phyloP scores from a whole-genome alignment of 2,329 filamentous ascomycete species.

The Aureobasidium sp. region DNA sequence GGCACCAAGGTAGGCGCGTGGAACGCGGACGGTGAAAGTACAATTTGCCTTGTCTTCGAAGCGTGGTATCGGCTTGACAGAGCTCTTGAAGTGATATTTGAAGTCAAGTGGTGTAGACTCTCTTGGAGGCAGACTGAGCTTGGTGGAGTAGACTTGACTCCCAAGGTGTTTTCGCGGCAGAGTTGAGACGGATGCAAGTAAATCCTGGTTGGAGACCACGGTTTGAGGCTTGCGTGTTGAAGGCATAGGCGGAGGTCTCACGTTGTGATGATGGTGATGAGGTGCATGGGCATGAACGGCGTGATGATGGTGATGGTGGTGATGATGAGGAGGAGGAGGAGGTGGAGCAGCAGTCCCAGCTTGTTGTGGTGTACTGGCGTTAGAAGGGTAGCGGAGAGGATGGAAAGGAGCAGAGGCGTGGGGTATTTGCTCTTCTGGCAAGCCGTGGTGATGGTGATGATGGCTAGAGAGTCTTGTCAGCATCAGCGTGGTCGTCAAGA shows the following conservation, averaged over 20 bases:
- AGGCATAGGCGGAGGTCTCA: conserved; percentile 21
- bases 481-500: not conserved
- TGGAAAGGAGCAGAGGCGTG: conserved; percentile 20
- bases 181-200: conserved; percentile 63
- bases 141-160: conserved; percentile 70
- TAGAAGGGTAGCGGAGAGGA: conserved; percentile 23
- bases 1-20: conserved; percentile 61
- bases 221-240: conserved; percentile 53
- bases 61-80: conserved; percentile 64
- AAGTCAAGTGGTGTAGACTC: conserved; percentile 33
- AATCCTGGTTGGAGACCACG: conserved; percentile 57
- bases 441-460: conserved; percentile 25
- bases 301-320: conserved; percentile 33
- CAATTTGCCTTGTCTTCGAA: conserved; percentile 78
- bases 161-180: conserved; percentile 73
- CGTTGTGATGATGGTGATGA: conserved; percentile 29
- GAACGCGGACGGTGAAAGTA: conserved; percentile 80
- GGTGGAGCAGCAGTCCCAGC: conserved; percentile 27
- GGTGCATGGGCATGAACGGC: conserved; percentile 27
- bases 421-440: conserved; percentile 17
- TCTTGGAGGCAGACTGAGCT: conserved; percentile 41
- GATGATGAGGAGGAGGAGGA: conserved; percentile 30
- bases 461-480: conserved; percentile 11
- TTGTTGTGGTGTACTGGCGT: conserved; percentile 21
- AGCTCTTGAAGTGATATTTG: conserved; percentile 50